Evolutionary conservation across 345 rosid species (phyloP).

Genomic region (Barbarea vulgaris): DNA sequence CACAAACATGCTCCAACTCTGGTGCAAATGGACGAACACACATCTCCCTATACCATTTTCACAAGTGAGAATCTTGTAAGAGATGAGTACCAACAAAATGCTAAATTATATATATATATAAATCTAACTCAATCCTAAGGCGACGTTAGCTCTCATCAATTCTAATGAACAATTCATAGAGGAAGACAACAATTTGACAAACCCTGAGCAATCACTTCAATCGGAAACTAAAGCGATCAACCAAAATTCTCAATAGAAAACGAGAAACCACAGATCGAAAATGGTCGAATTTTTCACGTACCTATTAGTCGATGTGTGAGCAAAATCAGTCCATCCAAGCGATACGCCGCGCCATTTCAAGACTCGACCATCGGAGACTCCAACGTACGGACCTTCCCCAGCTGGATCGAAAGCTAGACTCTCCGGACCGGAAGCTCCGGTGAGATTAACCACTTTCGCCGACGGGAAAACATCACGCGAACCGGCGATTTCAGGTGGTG

Average conservation of each 20-base stretch:
- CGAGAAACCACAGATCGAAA: not conserved
- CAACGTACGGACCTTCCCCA: constrained; percentile 67
- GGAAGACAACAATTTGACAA: not conserved
- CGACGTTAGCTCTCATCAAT: not conserved
- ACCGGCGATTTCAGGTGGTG: constrained; percentile 45
- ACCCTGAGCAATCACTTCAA: not conserved
- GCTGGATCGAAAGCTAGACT: constrained; percentile 60
- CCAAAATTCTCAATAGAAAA: not conserved
- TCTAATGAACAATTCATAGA: not conserved
- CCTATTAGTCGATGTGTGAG: constrained; percentile 59
- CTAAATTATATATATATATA: not conserved
- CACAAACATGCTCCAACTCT: constrained; percentile 71
- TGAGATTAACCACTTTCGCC: constrained; percentile 43
- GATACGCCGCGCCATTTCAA: constrained; percentile 59
- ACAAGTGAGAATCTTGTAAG: constrained; percentile 3
- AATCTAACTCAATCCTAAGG: constrained; percentile 7
- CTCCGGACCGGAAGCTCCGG: constrained; percentile 71
- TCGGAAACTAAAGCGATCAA: not conserved
- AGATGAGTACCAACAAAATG: not conserved
- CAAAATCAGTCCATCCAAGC: constrained; percentile 63
- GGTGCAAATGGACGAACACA: constrained; percentile 70
- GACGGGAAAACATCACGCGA: constrained; percentile 47
- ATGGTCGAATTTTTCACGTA: not conserved
- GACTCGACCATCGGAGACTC: constrained; percentile 69
- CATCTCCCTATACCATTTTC: constrained; percentile 46